Evolutionary conservation across 371 early-diverging fungal species (phyloP), one percentile per base, ranked within the genome.

Genomic region (Syncephalastrum racemosum): DNA sequence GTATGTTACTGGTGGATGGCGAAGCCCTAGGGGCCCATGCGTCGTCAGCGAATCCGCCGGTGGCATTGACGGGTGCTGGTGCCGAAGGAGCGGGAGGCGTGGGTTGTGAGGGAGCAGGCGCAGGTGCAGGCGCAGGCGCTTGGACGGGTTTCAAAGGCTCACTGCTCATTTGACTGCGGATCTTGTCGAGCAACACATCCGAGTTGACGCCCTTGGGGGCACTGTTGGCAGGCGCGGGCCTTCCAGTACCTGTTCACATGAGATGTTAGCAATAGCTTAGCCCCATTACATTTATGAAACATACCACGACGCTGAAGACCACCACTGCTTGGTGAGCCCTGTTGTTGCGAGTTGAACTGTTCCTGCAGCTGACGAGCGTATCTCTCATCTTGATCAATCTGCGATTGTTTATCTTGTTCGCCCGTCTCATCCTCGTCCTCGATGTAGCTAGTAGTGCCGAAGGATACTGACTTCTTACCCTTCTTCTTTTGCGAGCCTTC

Each of bases 301-400:
- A 40, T 59, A 58, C 76, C 73, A 47, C 78, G 66, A 40, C 78
- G 63, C 19, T 72, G 75, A 19, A 78, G 53, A 4, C 53, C 54
- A 5, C 43, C 46, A 36, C 59, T 27, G 25, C 46, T 52, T 50
- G 67, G 48, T 15, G 48, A 53, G 54, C 58, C 46, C 39, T 36
- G 53, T 16, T 45, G 45, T 19, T 39, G 44, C 24, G 75, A 44
- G 81, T 88, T 44, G 76, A 82, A 57, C 53, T 73, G 64, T 41
- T 89, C 79, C 68, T 94, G 94, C 50, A 94, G 73, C 55, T 86
- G 80, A 25, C 92, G 77, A 4, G 94, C 95, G 43, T 90, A 71
- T 50, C 70, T 73, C 64, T 91, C 93, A 64, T 94, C 93, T 8
- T 71, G 63, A 25, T 76, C 70, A 25, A 85, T 79, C 54, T 85